Percentiles rank a stretch among this genome's conserved stretches.
phyloP scores from a whole-genome alignment of 2,329 filamentous ascomycete species.

The Diaporthe citri region DNA sequence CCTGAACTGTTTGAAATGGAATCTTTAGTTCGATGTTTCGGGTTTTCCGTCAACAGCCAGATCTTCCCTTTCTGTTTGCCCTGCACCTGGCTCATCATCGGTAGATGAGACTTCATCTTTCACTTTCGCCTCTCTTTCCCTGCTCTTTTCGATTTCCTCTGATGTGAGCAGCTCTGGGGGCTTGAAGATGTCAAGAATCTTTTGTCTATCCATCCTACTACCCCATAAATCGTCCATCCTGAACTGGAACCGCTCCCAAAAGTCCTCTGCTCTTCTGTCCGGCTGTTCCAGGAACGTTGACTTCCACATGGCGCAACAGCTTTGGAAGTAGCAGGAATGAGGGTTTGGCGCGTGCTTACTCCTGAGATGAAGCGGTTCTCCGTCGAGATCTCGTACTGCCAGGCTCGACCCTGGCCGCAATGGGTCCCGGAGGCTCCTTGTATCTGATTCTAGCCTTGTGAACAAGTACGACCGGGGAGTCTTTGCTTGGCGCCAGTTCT shows the following conservation, averaged over 20 bases:
- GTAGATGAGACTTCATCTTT: neutral
- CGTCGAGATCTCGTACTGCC: neutral
- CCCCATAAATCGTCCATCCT: neutral
- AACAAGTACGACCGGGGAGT: neutral
- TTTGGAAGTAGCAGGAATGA: slow-evolving; percentile 18
- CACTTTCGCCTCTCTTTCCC: neutral
- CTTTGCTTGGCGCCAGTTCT: neutral
- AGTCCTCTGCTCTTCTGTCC: neutral
- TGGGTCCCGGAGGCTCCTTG: no score
- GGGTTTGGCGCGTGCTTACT: neutral
- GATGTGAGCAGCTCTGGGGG: neutral
- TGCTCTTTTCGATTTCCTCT: neutral
- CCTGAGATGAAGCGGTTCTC: neutral
- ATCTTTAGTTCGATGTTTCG: neutral
- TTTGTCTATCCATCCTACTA: neutral
- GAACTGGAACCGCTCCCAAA: neutral
- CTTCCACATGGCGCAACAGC: slow-evolving; percentile 35
- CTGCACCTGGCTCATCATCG: no score
- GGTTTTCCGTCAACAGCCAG: no score
- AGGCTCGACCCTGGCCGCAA: neutral
- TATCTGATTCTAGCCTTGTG: neutral
- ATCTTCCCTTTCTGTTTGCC: fast-evolving
- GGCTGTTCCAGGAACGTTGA: slow-evolving; percentile 22
- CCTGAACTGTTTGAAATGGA: no score
- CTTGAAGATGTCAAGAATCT: neutral